Conservation (phyloP, 345 rosid genomes). For the Sisymbrium irio region DNA sequence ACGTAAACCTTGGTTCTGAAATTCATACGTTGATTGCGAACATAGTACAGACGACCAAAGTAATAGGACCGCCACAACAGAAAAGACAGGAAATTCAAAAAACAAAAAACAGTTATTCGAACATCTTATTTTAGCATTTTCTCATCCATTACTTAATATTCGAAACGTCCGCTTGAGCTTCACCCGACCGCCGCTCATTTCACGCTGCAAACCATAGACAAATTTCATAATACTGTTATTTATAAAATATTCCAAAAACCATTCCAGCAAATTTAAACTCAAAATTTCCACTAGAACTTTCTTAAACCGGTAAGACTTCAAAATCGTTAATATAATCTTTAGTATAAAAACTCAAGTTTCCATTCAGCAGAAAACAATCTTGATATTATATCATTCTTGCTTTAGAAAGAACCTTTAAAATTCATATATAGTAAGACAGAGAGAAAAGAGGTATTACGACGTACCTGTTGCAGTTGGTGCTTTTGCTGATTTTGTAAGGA, state of each 20-base stretch:
- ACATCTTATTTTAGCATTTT: slow-evolving; percentile 11
- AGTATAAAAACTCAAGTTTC: background rate
- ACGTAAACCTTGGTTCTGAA: slow-evolving; percentile 1
- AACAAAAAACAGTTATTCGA: background rate
- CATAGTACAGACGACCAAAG: slow-evolving; percentile 8
- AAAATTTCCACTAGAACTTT: background rate
- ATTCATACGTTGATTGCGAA: slow-evolving; percentile 1
- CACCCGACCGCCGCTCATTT: slow-evolving; percentile 12
- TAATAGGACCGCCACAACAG: background rate
- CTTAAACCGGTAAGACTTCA: background rate
- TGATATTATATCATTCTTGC: background rate
- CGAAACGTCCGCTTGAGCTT: background rate
- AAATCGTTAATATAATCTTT: background rate
- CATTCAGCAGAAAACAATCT: background rate
- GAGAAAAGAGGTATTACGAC: background rate
- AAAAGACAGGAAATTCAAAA: background rate
- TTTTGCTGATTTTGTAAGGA: slow-evolving; percentile 12
- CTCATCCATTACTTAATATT: background rate
- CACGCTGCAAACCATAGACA: slow-evolving; percentile 4
- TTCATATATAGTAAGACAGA: background rate
- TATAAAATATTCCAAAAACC: background rate
- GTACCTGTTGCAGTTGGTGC: slow-evolving; percentile 24
- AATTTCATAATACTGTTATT: background rate
- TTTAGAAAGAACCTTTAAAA: background rate
- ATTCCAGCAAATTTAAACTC: background rate